phyloP scores from a whole-genome alignment of 2,329 filamentous ascomycete genomes.

The Remersonia thermophila region DNA sequence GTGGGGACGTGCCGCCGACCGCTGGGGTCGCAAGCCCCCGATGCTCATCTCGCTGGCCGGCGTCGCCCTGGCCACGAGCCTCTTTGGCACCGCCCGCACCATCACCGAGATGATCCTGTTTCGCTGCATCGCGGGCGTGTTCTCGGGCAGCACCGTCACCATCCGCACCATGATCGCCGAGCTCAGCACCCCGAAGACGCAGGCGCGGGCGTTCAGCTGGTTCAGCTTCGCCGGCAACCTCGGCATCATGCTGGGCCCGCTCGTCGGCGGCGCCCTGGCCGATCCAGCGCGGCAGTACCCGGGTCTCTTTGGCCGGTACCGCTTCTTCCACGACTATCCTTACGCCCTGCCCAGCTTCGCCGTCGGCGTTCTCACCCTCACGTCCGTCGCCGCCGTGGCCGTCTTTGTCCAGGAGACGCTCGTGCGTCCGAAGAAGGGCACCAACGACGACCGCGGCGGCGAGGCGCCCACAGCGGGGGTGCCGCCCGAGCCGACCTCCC shows the following conservation, averaged over 20 bases:
- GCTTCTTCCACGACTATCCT: slow-evolving; percentile 51
- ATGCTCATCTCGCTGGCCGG: slow-evolving; percentile 56
- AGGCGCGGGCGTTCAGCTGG: slow-evolving; percentile 62
- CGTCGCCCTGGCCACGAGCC: slow-evolving; percentile 43
- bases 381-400: slow-evolving; percentile 36
- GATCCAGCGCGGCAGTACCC: slow-evolving; percentile 55
- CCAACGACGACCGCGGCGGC: slow-evolving; percentile 7
- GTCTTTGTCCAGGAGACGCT: slow-evolving; percentile 55
- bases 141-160: slow-evolving; percentile 61
- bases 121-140: slow-evolving; percentile 58
- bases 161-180: slow-evolving; percentile 69
- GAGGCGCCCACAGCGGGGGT: slow-evolving; percentile 12
- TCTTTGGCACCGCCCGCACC: slow-evolving; percentile 56
- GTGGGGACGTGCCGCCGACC: slow-evolving; percentile 59
- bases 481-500: slow-evolving; percentile 28
- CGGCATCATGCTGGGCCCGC: slow-evolving; percentile 59
- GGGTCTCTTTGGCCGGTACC: slow-evolving; percentile 37
- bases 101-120: slow-evolving; percentile 67
- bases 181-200: slow-evolving; percentile 54
- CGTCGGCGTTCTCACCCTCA: slow-evolving; percentile 40
- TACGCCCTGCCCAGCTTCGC: slow-evolving; percentile 54
- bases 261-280: slow-evolving; percentile 57
- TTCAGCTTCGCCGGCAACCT: slow-evolving; percentile 66
- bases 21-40: slow-evolving; percentile 59
- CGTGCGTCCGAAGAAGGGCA: slow-evolving; percentile 11